Evolutionary conservation across 164 flowering plant species (phyloP).

Genomic region (Litsea cubeba): DNA sequence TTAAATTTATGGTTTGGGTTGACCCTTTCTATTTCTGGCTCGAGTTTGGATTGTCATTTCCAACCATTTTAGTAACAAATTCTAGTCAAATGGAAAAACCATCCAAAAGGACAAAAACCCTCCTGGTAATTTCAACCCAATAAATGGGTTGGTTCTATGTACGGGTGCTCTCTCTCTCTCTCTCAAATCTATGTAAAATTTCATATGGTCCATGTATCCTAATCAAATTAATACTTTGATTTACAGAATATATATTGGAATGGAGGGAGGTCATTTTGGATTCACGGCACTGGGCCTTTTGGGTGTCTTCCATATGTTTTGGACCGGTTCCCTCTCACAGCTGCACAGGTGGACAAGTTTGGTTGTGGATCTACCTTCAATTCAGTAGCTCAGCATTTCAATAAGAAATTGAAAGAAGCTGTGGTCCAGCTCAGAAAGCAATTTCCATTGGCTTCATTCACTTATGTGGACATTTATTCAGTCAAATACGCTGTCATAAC

Average conservation of each 20-base stretch:
- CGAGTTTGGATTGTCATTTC: too few species aligned
- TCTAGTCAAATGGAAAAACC: too few species aligned
- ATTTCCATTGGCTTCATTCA: conserved; percentile 36
- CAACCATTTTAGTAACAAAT: too few species aligned
- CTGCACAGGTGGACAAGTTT: conserved; percentile 30
- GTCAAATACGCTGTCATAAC: conserved; percentile 42
- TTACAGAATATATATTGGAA: conserved; percentile 27
- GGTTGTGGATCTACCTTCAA: conserved; percentile 48
- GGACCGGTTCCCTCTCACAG: conserved; percentile 23
- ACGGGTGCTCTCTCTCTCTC: too few species aligned
- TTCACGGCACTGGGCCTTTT: conserved; percentile 59
- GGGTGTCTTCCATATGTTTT: conserved; percentile 46
- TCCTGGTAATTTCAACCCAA: too few species aligned
- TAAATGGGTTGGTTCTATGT: too few species aligned
- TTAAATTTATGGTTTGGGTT: too few species aligned
- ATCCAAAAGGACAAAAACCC: too few species aligned
- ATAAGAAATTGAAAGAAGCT: conserved; percentile 27
- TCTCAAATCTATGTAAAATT: too few species aligned
- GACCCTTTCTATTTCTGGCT: too few species aligned
- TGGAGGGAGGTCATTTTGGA: conserved; percentile 56
- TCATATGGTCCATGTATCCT: too few species aligned
- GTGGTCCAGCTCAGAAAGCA: conserved; percentile 32
- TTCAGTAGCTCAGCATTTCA: conserved; percentile 42
- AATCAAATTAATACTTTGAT: too few species aligned
- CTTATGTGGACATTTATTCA: conserved; percentile 51